Evolutionary conservation across 2,329 filamentous ascomycete genomes (phyloP), one percentile per base, ranked within the genome.

Genomic region (Macrophomina tecta): DNA sequence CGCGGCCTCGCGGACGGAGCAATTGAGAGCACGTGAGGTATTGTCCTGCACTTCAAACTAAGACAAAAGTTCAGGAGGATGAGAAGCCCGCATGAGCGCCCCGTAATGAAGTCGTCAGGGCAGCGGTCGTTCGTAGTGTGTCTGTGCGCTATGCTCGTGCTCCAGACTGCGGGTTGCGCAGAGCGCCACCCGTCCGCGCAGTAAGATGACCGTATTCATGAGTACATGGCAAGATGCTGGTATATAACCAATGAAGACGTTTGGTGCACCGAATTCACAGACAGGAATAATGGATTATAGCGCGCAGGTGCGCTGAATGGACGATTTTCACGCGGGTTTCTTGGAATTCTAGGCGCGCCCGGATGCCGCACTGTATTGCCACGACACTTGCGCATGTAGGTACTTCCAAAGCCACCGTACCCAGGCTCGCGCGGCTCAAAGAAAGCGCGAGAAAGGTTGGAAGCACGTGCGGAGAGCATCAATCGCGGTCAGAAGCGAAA

Each of bases 401-500:
- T 23, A 45, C 5, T 28, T 28, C 3, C 42, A 34, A 2, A 34
- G 9, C 32, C 16, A 16, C 11, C 28, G 49, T 14, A 16, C 8
- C 45, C n/a, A n/a, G 30, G 45, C 42, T 36, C 28, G 28, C 16
- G 56, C 56, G 30, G 56, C 56, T 36, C 16, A 32, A 48, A 28
- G 9, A 61, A 3, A 49, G n/a, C 58, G 28, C 45, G 30, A 34
- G n/a, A n/a, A 62, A 49, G 18, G 45, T 32, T n/a, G 28, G 11
- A 28, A 38, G 45, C 58, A 28, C 56, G 58, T 48, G 58, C 30
- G 23, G 23, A 36, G 23, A 46, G n/a, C n/a, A 18, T n/a, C 14
- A 38, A 16, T 62, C 23, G 14, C 45, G 45, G 32, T 62, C 58
- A 49, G 11, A 49, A 45, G 58, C 58, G 28, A 38, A 23, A 23